Evolutionary conservation across 2,329 filamentous ascomycete genomes (phyloP).

Genomic region (Macroventuria anomochaeta): DNA sequence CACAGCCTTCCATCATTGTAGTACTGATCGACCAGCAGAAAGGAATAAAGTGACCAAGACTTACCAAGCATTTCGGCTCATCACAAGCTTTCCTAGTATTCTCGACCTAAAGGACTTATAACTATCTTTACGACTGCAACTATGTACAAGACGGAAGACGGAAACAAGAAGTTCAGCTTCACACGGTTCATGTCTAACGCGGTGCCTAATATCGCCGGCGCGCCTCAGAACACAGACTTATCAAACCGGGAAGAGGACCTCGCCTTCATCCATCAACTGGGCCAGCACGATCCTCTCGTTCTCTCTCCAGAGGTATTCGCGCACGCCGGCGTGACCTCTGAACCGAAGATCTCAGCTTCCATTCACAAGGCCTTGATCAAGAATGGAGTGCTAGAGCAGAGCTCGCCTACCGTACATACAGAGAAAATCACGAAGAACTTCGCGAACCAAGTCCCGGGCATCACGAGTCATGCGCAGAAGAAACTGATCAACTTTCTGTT

Average conservation of each 20-base stretch:
- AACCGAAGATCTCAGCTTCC: neutral
- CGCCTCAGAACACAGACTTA: conserved; percentile 1
- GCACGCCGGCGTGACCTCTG: conserved; percentile 10
- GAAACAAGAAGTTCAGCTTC: conserved; percentile 15
- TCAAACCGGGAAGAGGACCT: conserved; percentile 4
- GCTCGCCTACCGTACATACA: conserved; percentile 1
- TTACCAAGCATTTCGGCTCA: neutral
- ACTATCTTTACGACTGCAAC: neutral
- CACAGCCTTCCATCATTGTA: neutral
- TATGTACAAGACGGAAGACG: conserved; percentile 9
- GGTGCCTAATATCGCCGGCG: conserved; percentile 4
- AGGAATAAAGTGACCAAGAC: neutral
- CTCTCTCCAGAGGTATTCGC: conserved; percentile 6
- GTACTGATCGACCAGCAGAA: neutral
- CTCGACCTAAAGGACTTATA: neutral
- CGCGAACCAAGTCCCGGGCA: conserved; percentile 5
- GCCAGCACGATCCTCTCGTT: conserved; percentile 4
- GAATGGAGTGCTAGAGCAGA: conserved; percentile 1
- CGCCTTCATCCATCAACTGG: conserved; percentile 8
- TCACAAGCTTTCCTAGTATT: neutral
- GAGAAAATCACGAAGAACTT: conserved; percentile 7
- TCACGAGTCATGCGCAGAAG: conserved; percentile 11
- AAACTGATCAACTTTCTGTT: conserved; percentile 16
- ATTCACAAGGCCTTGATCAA: conserved; percentile 9
- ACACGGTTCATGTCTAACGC: conserved; percentile 10